These are phyloP conservation scores for Hanseniaspora valbyensis DNA, from an alignment of 805 yeast genomes.

Conservation along the genomic window DNA sequence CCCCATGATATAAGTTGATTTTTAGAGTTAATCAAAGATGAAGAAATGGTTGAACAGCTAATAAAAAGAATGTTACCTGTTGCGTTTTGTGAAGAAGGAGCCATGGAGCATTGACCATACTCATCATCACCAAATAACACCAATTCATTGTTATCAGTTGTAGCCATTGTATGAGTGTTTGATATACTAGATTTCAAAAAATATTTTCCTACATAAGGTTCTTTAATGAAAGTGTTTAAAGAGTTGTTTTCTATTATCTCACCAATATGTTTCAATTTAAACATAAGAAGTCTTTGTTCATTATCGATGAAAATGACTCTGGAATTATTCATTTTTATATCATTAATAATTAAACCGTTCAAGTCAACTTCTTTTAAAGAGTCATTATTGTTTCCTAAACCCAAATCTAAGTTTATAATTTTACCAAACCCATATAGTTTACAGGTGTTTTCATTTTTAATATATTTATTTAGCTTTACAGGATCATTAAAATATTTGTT, in stretches of 20 bases:
- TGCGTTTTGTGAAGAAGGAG: conserved; percentile 18
- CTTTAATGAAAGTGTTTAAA: conserved; percentile 20
- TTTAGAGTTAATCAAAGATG: conserved; percentile 43
- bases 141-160: conserved; percentile 43
- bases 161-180: conserved; percentile 55
- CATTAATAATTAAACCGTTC: conserved; percentile 26
- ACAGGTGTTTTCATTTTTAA: conserved; percentile 37
- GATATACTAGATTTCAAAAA: conserved; percentile 39
- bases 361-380: conserved; percentile 33
- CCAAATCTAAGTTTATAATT: conserved; percentile 51
- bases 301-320: conserved; percentile 53
- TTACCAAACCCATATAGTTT: conserved; percentile 53
- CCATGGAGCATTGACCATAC: conserved; percentile 39
- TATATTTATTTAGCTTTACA: neutral
- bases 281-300: conserved; percentile 41
- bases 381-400: conserved; percentile 53
- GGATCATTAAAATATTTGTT: conserved; percentile 22
- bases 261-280: conserved; percentile 60
- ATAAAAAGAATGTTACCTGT: conserved; percentile 30
- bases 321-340: conserved; percentile 47
- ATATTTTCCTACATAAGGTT: conserved; percentile 21
- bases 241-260: conserved; percentile 41
- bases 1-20: conserved; percentile 62
- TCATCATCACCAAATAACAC: conserved; percentile 73
- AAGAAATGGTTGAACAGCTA: conserved; percentile 58